Conservation (phyloP, 2,329 filamentous ascomycete species). For the Fusarium sp. region DNA sequence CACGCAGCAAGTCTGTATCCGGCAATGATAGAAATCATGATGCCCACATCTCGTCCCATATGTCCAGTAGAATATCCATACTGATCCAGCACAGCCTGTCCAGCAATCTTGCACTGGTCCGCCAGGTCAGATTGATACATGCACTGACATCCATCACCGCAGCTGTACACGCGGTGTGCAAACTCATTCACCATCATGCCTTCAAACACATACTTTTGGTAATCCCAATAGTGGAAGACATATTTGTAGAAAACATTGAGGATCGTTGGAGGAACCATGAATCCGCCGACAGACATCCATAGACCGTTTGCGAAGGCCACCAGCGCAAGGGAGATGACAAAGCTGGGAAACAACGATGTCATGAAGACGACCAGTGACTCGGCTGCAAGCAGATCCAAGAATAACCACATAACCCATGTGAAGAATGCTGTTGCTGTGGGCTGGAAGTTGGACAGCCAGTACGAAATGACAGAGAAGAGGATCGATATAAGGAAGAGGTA, state of each 20-base stretch:
- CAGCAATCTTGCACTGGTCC: slow-evolving; percentile 73
- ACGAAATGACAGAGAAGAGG: slow-evolving; percentile 79
- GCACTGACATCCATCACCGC: slow-evolving; percentile 66
- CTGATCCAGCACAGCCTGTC: slow-evolving; percentile 73
- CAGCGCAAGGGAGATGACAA: slow-evolving; percentile 81
- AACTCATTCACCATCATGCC: slow-evolving; percentile 97
- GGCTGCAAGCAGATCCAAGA: slow-evolving; percentile 83
- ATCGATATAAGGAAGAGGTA: slow-evolving; percentile 83
- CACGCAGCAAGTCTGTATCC: slow-evolving; percentile 69
- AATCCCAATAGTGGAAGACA: slow-evolving; percentile 89
- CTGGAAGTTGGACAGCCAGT: slow-evolving; percentile 83
- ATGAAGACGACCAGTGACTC: slow-evolving; percentile 85
- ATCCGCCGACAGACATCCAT: slow-evolving; percentile 89
- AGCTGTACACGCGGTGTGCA: slow-evolving; percentile 67
- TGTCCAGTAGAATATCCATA: slow-evolving; percentile 77
- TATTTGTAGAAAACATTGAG: slow-evolving; percentile 89
- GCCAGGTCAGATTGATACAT: slow-evolving; percentile 72
- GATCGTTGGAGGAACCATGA: slow-evolving; percentile 77
- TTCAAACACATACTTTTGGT: slow-evolving; percentile 87
- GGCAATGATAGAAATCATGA: slow-evolving; percentile 79
- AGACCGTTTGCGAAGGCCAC: slow-evolving; percentile 88
- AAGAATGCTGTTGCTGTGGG: slow-evolving; percentile 75
- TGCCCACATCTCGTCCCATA: slow-evolving; percentile 81
- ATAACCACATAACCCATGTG: slow-evolving; percentile 84
- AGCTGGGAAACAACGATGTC: slow-evolving; percentile 77